A percentile compares a stretch with the other conserved stretches of the same genome.
Conservation (phyloP, 1,284 basidiomycete species). For the Fistulina hepatica region DNA sequence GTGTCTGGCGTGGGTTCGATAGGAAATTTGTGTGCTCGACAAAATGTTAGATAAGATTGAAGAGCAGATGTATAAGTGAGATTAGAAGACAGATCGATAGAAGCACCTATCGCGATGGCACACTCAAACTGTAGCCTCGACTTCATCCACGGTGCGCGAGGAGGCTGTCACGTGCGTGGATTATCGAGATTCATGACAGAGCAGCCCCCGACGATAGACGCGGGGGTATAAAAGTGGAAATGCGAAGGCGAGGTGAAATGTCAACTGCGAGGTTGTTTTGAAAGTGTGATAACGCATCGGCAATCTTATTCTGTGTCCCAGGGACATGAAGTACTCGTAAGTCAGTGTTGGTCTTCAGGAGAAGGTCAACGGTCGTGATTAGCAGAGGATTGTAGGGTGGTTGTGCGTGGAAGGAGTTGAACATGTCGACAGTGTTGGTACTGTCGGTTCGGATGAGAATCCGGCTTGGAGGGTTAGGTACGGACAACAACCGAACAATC, state of each 20-base stretch:
- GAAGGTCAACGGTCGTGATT: slow-evolving; percentile 16
- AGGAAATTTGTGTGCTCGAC: slow-evolving; percentile 21
- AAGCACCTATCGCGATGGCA: slow-evolving; percentile 22
- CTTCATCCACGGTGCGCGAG: slow-evolving; percentile 21
- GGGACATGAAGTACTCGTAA: slow-evolving; percentile 6
- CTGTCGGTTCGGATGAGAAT: slow-evolving; percentile 26
- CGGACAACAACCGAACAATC: slow-evolving; percentile 6
- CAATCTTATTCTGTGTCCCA: slow-evolving; percentile 8
- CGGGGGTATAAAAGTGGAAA: slow-evolving; percentile 22
- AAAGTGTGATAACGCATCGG: slow-evolving; percentile 8
- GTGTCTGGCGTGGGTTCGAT: slow-evolving; percentile 26
- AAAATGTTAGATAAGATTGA: slow-evolving; percentile 31
- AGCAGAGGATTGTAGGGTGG: slow-evolving; percentile 25
- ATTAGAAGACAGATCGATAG: slow-evolving; percentile 22
- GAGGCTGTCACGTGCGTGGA: slow-evolving; percentile 18
- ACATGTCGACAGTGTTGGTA: slow-evolving; percentile 25
- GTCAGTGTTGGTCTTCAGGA: slow-evolving; percentile 17
- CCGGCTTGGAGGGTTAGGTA: background rate
- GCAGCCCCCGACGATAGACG: slow-evolving; percentile 19
- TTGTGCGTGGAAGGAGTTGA: slow-evolving; percentile 19
- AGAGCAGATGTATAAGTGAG: slow-evolving; percentile 25
- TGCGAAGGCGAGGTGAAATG: slow-evolving; percentile 13
- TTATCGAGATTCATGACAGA: slow-evolving; percentile 15
- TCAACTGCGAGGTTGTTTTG: slow-evolving; percentile 3
- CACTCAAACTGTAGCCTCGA: slow-evolving; percentile 24